Evolutionary conservation across 2,329 filamentous ascomycete genomes (phyloP).

Genomic region (Curvularia spicifera): DNA sequence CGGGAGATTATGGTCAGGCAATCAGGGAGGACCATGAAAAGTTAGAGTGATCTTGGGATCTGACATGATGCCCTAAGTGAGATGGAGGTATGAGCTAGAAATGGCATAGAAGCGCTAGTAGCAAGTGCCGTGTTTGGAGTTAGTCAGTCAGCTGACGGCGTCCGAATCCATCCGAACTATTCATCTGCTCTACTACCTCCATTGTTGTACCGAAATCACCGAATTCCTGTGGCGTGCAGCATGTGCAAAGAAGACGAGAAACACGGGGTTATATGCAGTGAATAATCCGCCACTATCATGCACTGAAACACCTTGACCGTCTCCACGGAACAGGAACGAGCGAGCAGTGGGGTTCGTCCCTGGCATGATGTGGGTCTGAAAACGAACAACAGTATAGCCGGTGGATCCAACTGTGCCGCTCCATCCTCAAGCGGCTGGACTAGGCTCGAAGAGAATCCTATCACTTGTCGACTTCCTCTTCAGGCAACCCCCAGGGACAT

Average conservation of each 20-base stretch:
- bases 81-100: not conserved
- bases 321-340: not conserved
- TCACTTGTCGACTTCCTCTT: not conserved
- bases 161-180: not conserved
- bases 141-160: not conserved
- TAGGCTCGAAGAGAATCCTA: not conserved
- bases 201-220: not conserved
- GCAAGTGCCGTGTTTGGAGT: not conserved
- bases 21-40: conserved; percentile 44
- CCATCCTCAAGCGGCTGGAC: not conserved
- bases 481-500: not conserved
- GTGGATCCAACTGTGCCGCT: not conserved
- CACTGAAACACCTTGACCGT: not conserved
- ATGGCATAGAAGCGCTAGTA: not conserved
- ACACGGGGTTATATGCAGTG: not conserved
- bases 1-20: conserved; percentile 74
- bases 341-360: not conserved
- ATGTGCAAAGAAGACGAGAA: not conserved
- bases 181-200: not conserved
- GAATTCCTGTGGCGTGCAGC: not conserved
- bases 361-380: not conserved
- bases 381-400: not conserved
- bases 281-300: not conserved
- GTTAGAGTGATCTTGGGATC: conserved; percentile 17
- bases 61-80: not conserved